These are phyloP conservation scores for Lepidium sativum DNA, from an alignment of 345 rosid species.

Conservation along the genomic window DNA sequence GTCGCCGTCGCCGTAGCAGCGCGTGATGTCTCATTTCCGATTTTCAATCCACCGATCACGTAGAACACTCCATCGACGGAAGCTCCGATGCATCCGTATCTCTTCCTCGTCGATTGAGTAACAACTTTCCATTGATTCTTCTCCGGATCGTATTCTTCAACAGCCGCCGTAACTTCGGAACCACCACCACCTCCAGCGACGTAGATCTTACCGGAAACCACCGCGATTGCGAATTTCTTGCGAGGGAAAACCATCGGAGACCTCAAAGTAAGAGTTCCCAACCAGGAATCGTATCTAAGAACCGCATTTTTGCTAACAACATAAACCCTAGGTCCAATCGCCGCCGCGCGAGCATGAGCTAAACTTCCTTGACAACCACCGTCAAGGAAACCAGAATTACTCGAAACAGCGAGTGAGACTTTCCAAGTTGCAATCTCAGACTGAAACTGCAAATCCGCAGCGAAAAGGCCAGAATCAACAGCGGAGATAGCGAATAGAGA, in stretches of 20 bases:
- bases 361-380: constrained; percentile 24
- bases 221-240: constrained; percentile 73
- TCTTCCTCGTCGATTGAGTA: constrained; percentile 43
- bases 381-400: constrained; percentile 9
- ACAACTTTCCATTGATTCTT: constrained; percentile 56
- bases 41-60: constrained; percentile 79
- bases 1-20: background rate
- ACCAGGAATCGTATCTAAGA: constrained; percentile 64
- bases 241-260: constrained; percentile 50
- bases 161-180: constrained; percentile 40
- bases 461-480: constrained; percentile 36
- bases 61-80: constrained; percentile 70
- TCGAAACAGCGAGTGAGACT: constrained; percentile 23
- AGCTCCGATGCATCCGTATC: constrained; percentile 84
- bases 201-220: constrained; percentile 52
- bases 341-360: constrained; percentile 46
- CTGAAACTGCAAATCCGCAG: constrained; percentile 37
- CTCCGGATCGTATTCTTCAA: constrained; percentile 83
- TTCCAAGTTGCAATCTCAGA: constrained; percentile 28
- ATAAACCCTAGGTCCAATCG: constrained; percentile 63
- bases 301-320: constrained; percentile 41
- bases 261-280: constrained; percentile 29
- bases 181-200: constrained; percentile 65
- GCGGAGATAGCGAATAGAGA: constrained; percentile 56
- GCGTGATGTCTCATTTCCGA: constrained; percentile 41